Conservation (phyloP, 257 asterid genomes). For the Solanum infundibuliforme region DNA sequence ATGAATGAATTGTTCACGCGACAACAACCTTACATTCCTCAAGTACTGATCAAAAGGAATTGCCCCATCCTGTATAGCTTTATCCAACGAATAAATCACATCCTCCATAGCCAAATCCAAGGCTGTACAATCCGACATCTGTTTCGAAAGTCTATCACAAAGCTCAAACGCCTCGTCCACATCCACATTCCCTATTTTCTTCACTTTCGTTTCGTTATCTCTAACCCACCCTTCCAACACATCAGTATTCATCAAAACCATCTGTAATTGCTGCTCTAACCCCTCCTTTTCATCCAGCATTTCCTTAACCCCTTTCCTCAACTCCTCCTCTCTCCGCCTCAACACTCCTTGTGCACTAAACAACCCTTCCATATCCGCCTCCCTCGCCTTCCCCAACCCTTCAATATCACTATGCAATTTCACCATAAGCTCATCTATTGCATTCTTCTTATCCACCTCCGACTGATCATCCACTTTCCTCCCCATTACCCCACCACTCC, state of each 20-base stretch:
- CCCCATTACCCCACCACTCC: background rate
- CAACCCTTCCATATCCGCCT: conserved; percentile 73
- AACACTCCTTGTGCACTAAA: conserved; percentile 43
- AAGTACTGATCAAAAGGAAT: conserved; percentile 81
- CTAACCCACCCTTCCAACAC: conserved; percentile 64
- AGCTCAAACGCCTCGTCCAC: conserved; percentile 61
- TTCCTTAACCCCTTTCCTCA: conserved; percentile 57
- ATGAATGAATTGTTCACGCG: conserved; percentile 80
- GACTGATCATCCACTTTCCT: conserved; percentile 21
- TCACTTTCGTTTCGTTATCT: conserved; percentile 55
- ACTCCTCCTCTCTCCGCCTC: conserved; percentile 51
- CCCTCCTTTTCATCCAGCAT: conserved; percentile 87
- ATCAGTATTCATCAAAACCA: conserved; percentile 68
- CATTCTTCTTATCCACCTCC: conserved; percentile 55
- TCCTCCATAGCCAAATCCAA: conserved; percentile 82
- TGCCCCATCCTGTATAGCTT: conserved; percentile 75
- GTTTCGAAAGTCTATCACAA: conserved; percentile 59
- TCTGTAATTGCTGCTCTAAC: conserved; percentile 83
- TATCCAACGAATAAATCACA: conserved; percentile 70
- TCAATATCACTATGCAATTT: conserved; percentile 39
- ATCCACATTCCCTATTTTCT: conserved; percentile 22
- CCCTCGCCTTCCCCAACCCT: conserved; percentile 55
- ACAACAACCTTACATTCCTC: conserved; percentile 71
- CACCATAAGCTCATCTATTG: conserved; percentile 54
- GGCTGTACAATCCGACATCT: conserved; percentile 68